Conservation (phyloP, 352 stramenopile genomes). For the Peronospora farinosa region DNA sequence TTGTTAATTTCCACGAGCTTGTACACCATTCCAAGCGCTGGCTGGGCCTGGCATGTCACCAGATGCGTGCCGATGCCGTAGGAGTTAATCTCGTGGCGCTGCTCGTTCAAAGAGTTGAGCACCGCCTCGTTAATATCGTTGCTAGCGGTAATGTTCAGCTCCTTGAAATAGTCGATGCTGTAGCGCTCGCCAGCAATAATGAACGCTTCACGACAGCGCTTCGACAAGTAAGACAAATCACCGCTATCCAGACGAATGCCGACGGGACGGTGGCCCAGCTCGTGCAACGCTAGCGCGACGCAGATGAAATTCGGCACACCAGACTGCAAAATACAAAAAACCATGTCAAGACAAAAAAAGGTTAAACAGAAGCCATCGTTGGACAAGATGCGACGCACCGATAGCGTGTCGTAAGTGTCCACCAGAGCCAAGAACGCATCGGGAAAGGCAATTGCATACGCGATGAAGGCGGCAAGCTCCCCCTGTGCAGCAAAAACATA, state of each 20-base stretch:
- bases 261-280: conserved; percentile 84
- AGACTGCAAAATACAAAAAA: conserved; percentile 45
- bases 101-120: conserved; percentile 90
- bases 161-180: conserved; percentile 71
- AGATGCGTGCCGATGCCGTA: conserved; percentile 94
- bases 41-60: conserved; percentile 98
- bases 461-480: conserved; percentile 97
- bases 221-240: conserved; percentile 96
- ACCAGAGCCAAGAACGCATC: conserved; percentile 95
- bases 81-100: conserved; percentile 92
- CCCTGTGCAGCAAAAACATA: conserved; percentile 49
- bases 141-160: conserved; percentile 91
- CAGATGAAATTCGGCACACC: conserved; percentile 96
- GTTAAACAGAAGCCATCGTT: background rate
- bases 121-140: conserved; percentile 99
- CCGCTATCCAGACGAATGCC: conserved; percentile 96
- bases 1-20: conserved; percentile 98
- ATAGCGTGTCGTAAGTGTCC: conserved; percentile 98
- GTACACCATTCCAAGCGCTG: conserved; percentile 98
- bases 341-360: conserved; percentile 10
- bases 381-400: conserved; percentile 32
- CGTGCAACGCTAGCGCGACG: conserved; percentile 91
- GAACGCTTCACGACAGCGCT: conserved; percentile 72
- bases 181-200: conserved; percentile 45
- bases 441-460: conserved; percentile 96